These are phyloP conservation scores for Graphilbum fragrans DNA, from an alignment of 2,329 filamentous ascomycete species.

Conservation along the genomic window DNA sequence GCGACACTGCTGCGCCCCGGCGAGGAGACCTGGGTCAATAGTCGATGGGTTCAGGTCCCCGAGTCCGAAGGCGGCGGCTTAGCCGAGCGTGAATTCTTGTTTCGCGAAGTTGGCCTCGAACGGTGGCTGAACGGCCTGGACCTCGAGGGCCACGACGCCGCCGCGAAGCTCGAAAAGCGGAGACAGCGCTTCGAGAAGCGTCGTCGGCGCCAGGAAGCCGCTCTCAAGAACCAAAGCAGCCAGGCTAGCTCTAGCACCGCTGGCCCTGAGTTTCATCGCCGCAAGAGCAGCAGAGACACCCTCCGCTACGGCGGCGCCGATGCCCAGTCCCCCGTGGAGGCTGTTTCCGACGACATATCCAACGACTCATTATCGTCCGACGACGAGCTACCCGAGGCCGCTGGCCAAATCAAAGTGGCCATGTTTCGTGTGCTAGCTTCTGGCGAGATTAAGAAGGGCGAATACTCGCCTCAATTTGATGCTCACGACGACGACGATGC, in stretches of 20 bases:
- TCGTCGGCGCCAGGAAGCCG: slow-evolving; percentile 49
- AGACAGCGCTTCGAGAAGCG: slow-evolving; percentile 65
- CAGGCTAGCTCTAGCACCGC: slow-evolving; percentile 22
- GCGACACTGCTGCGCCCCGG: slow-evolving; percentile 83
- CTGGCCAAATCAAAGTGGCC: slow-evolving; percentile 95
- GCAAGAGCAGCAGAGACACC: slow-evolving; percentile 40
- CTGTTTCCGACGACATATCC: slow-evolving; percentile 39
- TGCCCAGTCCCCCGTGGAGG: slow-evolving; percentile 62
- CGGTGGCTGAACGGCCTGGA: slow-evolving; percentile 94
- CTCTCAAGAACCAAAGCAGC: slow-evolving; percentile 10
- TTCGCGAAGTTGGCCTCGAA: slow-evolving; percentile 91
- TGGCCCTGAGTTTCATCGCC: slow-evolving; percentile 15
- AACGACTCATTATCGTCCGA: slow-evolving; percentile 65
- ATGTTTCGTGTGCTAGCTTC: slow-evolving; percentile 92
- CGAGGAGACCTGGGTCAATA: slow-evolving; percentile 99
- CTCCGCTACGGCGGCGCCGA: slow-evolving; percentile 69
- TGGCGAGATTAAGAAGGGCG: slow-evolving; percentile 93
- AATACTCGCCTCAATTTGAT: slow-evolving; percentile 96
- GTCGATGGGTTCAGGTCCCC: slow-evolving; percentile 90
- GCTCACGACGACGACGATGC: slow-evolving; percentile 86
- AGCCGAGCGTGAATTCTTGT: slow-evolving; percentile 92
- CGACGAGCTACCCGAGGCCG: slow-evolving; percentile 83
- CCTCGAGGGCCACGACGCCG: slow-evolving; percentile 83
- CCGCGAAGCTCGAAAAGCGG: slow-evolving; percentile 80
- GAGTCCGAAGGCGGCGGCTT: slow-evolving; percentile 85